These are phyloP conservation scores for Hondaea fermentalgiana DNA, from an alignment of 108 stramenopile species.

Conservation along the genomic window DNA sequence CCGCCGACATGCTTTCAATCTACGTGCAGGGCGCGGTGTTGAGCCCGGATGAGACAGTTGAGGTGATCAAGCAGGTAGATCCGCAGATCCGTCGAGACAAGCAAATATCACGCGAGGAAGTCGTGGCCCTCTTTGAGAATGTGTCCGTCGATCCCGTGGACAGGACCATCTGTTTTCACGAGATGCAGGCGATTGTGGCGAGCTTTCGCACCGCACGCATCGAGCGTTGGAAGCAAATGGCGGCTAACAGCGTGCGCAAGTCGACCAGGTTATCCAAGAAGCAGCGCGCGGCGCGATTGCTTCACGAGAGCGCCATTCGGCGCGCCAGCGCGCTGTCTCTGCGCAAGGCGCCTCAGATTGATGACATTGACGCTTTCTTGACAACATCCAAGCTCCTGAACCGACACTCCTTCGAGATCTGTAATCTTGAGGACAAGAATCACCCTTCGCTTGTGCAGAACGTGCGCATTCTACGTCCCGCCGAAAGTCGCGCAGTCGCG, in stretches of 20 bases:
- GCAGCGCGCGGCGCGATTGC: neutral
- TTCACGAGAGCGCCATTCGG: neutral
- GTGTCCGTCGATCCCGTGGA: neutral
- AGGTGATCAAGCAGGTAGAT: neutral
- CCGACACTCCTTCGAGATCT: neutral
- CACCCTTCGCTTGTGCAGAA: constrained; percentile 4
- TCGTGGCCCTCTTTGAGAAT: neutral
- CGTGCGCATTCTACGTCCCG: neutral
- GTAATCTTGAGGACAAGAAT: neutral
- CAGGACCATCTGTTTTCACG: neutral
- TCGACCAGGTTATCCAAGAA: neutral
- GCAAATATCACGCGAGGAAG: neutral
- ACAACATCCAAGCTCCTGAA: neutral
- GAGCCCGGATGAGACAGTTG: neutral
- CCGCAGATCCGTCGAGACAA: neutral
- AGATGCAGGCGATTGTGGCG: neutral
- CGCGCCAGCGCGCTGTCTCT: neutral
- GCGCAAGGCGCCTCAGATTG: neutral
- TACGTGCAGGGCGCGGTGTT: neutral
- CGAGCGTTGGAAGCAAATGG: neutral
- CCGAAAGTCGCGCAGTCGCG: neutral
- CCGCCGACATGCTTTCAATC: neutral
- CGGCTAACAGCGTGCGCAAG: neutral
- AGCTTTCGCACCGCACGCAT: neutral
- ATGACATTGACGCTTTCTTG: constrained; percentile 11